Evolutionary conservation across 768 basidiomycete species (phyloP), one percentile per base, ranked within the genome.

Genomic region (Leccinum uliginosum): DNA sequence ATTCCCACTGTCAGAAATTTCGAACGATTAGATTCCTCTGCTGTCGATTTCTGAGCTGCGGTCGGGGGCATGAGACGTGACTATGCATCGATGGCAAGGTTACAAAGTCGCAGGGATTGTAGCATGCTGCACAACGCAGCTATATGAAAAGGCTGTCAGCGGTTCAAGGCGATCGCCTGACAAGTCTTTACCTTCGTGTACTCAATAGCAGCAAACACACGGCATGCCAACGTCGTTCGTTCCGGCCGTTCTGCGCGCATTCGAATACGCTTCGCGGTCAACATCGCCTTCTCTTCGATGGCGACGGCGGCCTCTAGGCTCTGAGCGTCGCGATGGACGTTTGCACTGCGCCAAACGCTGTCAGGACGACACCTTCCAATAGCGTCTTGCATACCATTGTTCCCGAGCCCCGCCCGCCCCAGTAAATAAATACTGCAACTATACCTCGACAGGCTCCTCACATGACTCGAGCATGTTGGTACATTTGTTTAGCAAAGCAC

Each of bases 81-180:
- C 0, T 92, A 67, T 0, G 81, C 80, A 19, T 91, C 91, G 15
- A 84, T 72, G 4, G 91, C 91, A 26, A 89, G 83, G 66, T 89
- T 90, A 84, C 87, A 92, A 2, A 94, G 72, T 17, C 91, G 83
- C 51, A 93, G 76, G 0, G 88, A 82, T 60, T 89, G 89, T 11
- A 88, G 73, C 59, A 87, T 73, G 19, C 79, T 79, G 46, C 80
- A 75, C 15, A 91, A 65, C 3, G 85, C 80, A 6, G 76, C 73
- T 0, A 80, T 93, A 57, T 1, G n/a, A 12, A 10, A 26, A 15
- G 3, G 23, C 19, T 45, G 14, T 53, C 46, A 64, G 21, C n/a
- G 26, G 6, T 27, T 27, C 10, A 4, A 26, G n/a, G 50, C 43
- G 9, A 10, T 35, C 7, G 48, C 53, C 11, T 11, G 24, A 26